Conservation (phyloP, 2,329 filamentous ascomycete genomes). For the Cercospora sp. region DNA sequence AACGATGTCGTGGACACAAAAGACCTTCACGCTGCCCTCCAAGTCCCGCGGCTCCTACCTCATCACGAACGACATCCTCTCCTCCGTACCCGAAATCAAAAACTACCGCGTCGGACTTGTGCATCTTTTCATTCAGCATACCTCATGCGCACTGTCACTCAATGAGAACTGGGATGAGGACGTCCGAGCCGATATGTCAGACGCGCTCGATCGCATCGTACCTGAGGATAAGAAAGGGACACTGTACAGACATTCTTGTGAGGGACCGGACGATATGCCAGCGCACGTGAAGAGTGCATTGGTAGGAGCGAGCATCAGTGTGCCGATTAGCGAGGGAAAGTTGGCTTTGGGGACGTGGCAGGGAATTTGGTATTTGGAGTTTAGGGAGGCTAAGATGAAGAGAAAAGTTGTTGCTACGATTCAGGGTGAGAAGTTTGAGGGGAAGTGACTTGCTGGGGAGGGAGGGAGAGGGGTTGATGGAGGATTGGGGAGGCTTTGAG, state of each 20-base stretch:
- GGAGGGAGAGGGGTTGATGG: neutral
- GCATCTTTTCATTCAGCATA: constrained; percentile 93
- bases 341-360: constrained; percentile 75
- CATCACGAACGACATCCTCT: constrained; percentile 73
- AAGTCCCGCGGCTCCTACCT: constrained; percentile 83
- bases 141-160: constrained; percentile 81
- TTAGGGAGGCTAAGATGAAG: constrained; percentile 71
- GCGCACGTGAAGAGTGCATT: constrained; percentile 92
- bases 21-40: constrained; percentile 75
- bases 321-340: constrained; percentile 85
- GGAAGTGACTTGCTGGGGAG: constrained; percentile 29
- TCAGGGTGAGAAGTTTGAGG: constrained; percentile 68
- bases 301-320: constrained; percentile 82
- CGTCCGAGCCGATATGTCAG: constrained; percentile 86
- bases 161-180: constrained; percentile 90
- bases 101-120: constrained; percentile 83
- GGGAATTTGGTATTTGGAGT: constrained; percentile 94
- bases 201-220: constrained; percentile 86
- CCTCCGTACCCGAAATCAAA: constrained; percentile 73
- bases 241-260: constrained; percentile 82
- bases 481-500: neutral
- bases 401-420: constrained; percentile 89
- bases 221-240: constrained; percentile 65
- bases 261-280: constrained; percentile 94
- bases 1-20: constrained; percentile 72